phyloP scores from a whole-genome alignment of 257 asterid genomes.

The Schizonepeta tenuifolia region DNA sequence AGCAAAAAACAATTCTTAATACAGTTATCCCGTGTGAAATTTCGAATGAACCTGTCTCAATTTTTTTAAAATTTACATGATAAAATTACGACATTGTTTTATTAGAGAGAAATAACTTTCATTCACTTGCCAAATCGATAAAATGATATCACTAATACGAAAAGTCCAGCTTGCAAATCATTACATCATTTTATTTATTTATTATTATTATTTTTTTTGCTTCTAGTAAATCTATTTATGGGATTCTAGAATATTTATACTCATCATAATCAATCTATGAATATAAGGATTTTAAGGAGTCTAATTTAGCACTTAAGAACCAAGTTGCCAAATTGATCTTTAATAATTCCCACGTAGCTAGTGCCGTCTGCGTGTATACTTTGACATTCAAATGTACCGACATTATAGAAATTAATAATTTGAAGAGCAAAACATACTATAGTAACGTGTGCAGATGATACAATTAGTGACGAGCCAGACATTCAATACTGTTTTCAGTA shows the following conservation, averaged over 20 bases:
- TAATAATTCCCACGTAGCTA: not conserved
- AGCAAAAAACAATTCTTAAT: not conserved
- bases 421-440: too few species aligned
- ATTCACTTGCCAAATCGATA: too few species aligned
- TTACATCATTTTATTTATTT: not conserved
- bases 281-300: not conserved
- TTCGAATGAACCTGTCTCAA: not conserved
- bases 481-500: too few species aligned
- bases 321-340: not conserved
- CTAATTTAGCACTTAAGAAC: not conserved
- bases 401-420: too few species aligned
- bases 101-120: too few species aligned
- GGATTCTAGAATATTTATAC: not conserved
- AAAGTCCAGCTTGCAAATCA: too few species aligned
- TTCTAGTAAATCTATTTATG: not conserved
- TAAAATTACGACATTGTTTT: too few species aligned
- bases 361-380: not conserved
- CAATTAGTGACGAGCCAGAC: too few species aligned
- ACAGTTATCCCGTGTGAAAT: not conserved
- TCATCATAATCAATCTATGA: not conserved
- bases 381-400: not conserved
- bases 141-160: too few species aligned
- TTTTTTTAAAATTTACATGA: too few species aligned
- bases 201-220: not conserved
- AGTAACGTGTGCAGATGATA: too few species aligned